Evolutionary conservation across 2,329 filamentous ascomycete species (phyloP).

Genomic region (Lecanicillium sp.): DNA sequence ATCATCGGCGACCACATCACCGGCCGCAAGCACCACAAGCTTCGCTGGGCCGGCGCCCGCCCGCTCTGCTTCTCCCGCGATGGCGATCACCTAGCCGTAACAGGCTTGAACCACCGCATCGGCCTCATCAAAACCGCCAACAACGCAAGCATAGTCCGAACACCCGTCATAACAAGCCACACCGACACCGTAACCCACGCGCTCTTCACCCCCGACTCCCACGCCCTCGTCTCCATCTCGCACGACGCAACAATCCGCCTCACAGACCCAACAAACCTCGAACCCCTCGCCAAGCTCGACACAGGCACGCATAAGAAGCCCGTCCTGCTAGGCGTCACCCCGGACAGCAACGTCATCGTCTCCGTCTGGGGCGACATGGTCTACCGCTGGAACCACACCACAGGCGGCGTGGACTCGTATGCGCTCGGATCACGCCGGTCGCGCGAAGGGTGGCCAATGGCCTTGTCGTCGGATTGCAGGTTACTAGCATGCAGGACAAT

Average conservation of each 20-base stretch:
- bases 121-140: constrained; percentile 13
- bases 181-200: constrained; percentile 18
- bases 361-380: constrained; percentile 26
- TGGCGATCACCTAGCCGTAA: constrained; percentile 16
- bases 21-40: constrained; percentile 11
- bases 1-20: constrained; percentile 17
- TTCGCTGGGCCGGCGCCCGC: constrained; percentile 14
- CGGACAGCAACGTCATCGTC: constrained; percentile 20
- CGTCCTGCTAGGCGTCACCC: constrained; percentile 17
- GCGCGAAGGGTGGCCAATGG: constrained; percentile 26
- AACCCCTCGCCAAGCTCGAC: constrained; percentile 20
- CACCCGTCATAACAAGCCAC: constrained; percentile 15
- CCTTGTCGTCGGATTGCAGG: constrained; percentile 25
- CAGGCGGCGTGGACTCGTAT: constrained; percentile 21
- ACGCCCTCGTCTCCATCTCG: constrained; percentile 16
- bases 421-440: constrained; percentile 20
- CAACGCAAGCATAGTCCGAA: constrained; percentile 9
- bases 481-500: constrained; percentile 26
- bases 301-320: constrained; percentile 19
- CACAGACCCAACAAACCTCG: constrained; percentile 12
- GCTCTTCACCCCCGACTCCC: constrained; percentile 17
- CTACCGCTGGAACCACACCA: constrained; percentile 23
- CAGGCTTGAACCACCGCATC: constrained; percentile 14
- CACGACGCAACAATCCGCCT: constrained; percentile 20
- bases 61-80: constrained; percentile 17